A percentile compares a stretch with the other conserved stretches of the same genome.
These are phyloP conservation scores for Ceratocystis alfenasii DNA, from an alignment of 2,329 filamentous ascomycete species.

Conservation along the genomic window DNA sequence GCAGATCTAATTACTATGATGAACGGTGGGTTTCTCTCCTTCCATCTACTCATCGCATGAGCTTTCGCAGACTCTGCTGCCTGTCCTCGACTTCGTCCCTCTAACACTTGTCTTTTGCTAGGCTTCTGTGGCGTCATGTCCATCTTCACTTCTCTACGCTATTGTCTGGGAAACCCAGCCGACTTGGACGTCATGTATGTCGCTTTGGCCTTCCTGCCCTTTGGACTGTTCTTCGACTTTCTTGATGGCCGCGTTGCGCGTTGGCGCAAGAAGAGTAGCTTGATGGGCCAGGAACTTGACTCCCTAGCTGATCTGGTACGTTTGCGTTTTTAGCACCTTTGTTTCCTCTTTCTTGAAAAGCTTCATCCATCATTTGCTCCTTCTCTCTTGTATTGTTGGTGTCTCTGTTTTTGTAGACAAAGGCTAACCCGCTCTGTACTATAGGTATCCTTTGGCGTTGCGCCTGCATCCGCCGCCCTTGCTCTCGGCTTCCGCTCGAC, in stretches of 20 bases:
- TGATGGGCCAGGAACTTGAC: constrained; percentile 97
- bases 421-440: neutral
- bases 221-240: constrained; percentile 94
- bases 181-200: constrained; percentile 62
- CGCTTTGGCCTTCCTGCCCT: constrained; percentile 76
- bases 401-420: neutral
- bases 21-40: constrained; percentile 44
- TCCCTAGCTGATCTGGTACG: constrained; percentile 86
- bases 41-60: neutral
- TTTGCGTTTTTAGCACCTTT: neutral
- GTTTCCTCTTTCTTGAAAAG: neutral
- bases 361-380: neutral
- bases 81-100: neutral
- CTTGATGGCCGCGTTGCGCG: constrained; percentile 94
- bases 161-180: constrained; percentile 63
- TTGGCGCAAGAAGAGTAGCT: constrained; percentile 90
- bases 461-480: constrained; percentile 78
- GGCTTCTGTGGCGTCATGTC: constrained; percentile 89
- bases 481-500: constrained; percentile 75
- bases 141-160: constrained; percentile 86
- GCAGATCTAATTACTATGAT: constrained; percentile 75
- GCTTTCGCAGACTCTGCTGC: neutral
- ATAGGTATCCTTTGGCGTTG: constrained; percentile 89
- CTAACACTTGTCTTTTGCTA: constrained; percentile 17
- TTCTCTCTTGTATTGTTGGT: neutral